Base-by-base conservation (phyloP, 495 filamentous ascomycete genomes). In the Penicillium longicatenatum region DNA sequence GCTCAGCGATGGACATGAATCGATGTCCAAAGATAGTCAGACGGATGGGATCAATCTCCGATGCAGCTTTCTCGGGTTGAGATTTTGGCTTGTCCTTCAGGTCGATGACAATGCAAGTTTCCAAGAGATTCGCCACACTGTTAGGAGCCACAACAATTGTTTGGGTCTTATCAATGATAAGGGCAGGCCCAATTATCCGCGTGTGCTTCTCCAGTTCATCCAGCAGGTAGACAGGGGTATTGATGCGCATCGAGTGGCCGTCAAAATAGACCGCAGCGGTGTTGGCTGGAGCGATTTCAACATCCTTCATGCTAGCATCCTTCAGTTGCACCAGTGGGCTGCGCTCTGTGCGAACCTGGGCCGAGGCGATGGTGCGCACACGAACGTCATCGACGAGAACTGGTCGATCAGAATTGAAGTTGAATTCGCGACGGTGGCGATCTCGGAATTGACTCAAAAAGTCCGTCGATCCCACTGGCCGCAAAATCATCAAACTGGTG, bases 1-100 rank as follows among this genome's bases (percentile, higher is more conserved):
- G 93, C 73, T 98, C 94, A 4, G 94, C 94, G 67, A 98, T 98
- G 12, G 93, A 92, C 94, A 98, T 98, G 76, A 98, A 98, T 1
- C 94, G 80, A 70, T 98, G 93, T 1, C 91, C 91, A 64, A 98
- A 98, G 57, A 98, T 95, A 68, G 87, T 95, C 6, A 98, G 84
- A 74, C 95, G 89, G 70, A 98, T 96, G 0, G 94, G 93, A 63
- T 96, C 76, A 39, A 79, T 66, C 6, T 73, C 75, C 79, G 74
- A 92, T 83, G 49, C 91, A 73, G 90, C 83, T 57, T 52, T 35
- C 8, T 22, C 35, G 4, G 43, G 52, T 4, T 57, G 7, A 26
- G 41, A 37, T 2, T 44, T 53, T 21, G 45, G 41, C 29, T 63
- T 64, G 8, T 86, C 84, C 44, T 84, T 76, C 26, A 71, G 66